A percentile compares a stretch with the other conserved stretches of the same genome.
Evolutionary conservation across 441 rosid species (phyloP).

Genomic region (Kokia cookei): DNA sequence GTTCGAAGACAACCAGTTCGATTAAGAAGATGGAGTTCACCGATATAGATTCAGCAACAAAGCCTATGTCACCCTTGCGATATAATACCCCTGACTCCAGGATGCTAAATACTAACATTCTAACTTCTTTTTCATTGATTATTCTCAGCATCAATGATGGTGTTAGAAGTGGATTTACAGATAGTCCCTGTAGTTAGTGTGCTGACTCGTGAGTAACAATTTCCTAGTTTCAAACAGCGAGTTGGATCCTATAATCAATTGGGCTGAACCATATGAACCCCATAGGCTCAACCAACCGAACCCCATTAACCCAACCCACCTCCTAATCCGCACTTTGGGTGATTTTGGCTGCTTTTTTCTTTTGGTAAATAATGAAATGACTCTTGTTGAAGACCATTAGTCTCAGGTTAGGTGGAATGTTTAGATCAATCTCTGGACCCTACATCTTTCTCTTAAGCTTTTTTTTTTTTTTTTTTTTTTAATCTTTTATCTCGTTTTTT

Average conservation of each 20-base stretch:
- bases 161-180: conserved; percentile 4
- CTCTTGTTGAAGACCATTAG: neutral
- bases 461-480: no score
- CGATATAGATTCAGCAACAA: conserved; percentile 45
- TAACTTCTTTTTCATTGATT: neutral
- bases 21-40: conserved; percentile 41
- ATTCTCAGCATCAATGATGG: neutral
- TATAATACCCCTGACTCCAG: conserved; percentile 8
- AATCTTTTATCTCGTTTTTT: no score
- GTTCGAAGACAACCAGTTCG: conserved; percentile 43
- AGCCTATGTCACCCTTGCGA: conserved; percentile 65
- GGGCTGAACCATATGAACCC: conserved; percentile 7
- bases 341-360: neutral
- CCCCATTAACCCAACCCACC: neutral
- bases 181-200: neutral
- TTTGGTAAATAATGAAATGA: neutral
- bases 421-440: neutral
- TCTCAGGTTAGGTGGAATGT: conserved; percentile 5
- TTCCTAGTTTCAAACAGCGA: neutral
- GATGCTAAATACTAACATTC: neutral
- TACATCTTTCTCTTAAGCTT: neutral
- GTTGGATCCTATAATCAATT: neutral
- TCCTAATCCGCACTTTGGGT: neutral
- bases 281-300: neutral
- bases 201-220: neutral